These are phyloP conservation scores for Cladochytrium replicatum DNA, from an alignment of 192 early-diverging fungal species.

Conservation along the genomic window DNA sequence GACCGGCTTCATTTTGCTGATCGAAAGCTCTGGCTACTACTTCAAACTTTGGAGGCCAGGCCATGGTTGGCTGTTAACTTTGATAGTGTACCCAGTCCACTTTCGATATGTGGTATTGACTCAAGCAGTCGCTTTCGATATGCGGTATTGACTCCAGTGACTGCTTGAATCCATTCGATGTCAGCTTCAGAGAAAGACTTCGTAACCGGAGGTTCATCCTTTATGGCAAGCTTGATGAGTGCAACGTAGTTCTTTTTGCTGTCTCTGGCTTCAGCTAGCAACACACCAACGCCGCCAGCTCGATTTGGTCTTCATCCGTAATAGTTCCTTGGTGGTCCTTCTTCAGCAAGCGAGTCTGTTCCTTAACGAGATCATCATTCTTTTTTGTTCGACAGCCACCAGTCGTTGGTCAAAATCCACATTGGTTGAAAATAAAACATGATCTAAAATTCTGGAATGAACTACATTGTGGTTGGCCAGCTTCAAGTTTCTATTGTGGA, in stretches of 20 bases:
- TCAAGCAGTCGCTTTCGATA: constrained; percentile 5
- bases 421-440: too few species aligned
- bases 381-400: constrained; percentile 14
- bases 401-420: too few species aligned
- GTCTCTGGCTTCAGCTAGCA: constrained; percentile 10
- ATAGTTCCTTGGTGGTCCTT: constrained; percentile 6
- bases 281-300: constrained; percentile 6
- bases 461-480: too few species aligned
- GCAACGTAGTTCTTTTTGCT: constrained; percentile 4
- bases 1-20: constrained; percentile 1
- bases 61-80: background rate
- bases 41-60: constrained; percentile 7
- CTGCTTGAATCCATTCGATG: constrained; percentile 7
- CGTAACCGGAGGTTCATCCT: too few species aligned
- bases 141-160: constrained; percentile 10
- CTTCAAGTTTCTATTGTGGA: too few species aligned
- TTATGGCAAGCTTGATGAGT: constrained; percentile 19
- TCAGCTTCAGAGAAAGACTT: constrained; percentile 13
- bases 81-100: constrained; percentile 2
- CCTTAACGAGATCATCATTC: constrained; percentile 22
- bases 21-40: constrained; percentile 4
- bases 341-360: constrained; percentile 12
- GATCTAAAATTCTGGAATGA: too few species aligned
- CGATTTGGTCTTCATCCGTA: constrained; percentile 12
- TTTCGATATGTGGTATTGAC: background rate